Base-by-base conservation (phyloP, 1,284 basidiomycete genomes). In the Apiotrichum laibachii region DNA sequence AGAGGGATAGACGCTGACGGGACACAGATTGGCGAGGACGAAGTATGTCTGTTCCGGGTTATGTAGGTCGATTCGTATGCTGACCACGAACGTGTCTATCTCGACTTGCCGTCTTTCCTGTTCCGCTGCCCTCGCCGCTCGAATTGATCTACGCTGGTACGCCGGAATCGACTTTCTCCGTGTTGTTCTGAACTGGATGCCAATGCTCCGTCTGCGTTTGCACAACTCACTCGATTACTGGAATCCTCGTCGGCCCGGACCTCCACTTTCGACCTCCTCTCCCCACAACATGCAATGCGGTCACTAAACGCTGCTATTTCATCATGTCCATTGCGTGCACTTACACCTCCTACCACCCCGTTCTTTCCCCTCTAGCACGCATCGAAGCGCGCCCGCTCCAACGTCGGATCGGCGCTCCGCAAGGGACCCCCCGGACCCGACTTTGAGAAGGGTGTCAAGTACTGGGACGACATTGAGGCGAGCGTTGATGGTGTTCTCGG, bases 401-500 rank as follows among this genome's bases (percentile, higher is more conserved):
- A 68, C 47, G 61, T 71, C 21, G 69, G 69, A 26, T 71, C 71
- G 7, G 71, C 71, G 1, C 63, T 72, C 19, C 60, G 63, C 35
- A 59, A 64, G 19, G 56, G 53, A 9, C 62, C 67, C 1, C 55
- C 70, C 13, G 73, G 65, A 31, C 77, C 79, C 11, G 71, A 79
- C 56, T 80, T 77, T 50, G 69, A 76, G 9, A 75, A 76, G 50
- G 81, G 80, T 7, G 76, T 81, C 15, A 65, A 75, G 48, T 82
- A 81, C 68, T 82, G 81, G 81, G 72, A 73, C 16, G 59, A 60
- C 10, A 71, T 80, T 1, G 74, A 77, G 12, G 79, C 80, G 1
- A 74, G 70, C 49, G 75, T 80, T 12, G 75, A 81, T 63, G 80
- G 80, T 31, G 80, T 81, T 0, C 70, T 81, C 15, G 80, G 81